Percentiles rank a stretch among this genome's conserved stretches.
phyloP scores from a whole-genome alignment of 2,329 filamentous ascomycete species.

The Sporothrix variecibatus region DNA sequence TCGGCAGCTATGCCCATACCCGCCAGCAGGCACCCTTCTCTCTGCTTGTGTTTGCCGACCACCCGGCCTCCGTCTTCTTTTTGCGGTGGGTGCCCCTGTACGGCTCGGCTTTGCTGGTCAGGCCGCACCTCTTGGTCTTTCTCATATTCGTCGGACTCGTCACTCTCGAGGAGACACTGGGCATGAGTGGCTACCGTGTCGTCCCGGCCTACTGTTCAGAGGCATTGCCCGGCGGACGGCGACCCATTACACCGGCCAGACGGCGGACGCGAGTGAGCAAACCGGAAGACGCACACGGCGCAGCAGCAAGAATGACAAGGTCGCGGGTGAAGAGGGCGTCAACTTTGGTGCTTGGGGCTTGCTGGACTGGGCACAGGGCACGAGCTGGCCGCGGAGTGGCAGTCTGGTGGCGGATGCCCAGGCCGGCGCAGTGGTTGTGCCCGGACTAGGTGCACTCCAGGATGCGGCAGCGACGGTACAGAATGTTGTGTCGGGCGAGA shows the following conservation, averaged over 20 bases:
- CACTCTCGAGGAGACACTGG: conserved; percentile 66
- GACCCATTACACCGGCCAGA: conserved; percentile 43
- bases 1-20: conserved; percentile 53
- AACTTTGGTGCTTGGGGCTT: conserved; percentile 66
- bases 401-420: conserved; percentile 54
- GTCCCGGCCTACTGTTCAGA: conserved; percentile 57
- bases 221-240: conserved; percentile 44
- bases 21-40: conserved; percentile 60
- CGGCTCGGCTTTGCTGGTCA: conserved; percentile 63
- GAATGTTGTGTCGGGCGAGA: background rate
- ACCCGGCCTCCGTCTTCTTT: conserved; percentile 65
- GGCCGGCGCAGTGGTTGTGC: conserved; percentile 28
- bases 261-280: background rate
- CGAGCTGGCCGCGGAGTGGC: conserved; percentile 52
- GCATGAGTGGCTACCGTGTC: conserved; percentile 67
- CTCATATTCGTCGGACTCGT: conserved; percentile 63
- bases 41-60: conserved; percentile 66
- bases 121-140: conserved; percentile 73
- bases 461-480: conserved; percentile 7
- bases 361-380: conserved; percentile 63
- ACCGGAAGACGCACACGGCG: background rate
- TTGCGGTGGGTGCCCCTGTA: conserved; percentile 66
- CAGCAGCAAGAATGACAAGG: background rate
- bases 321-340: conserved; percentile 41
- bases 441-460: background rate